A percentile compares a stretch with the other conserved stretches of the same genome.
Conservation (phyloP, 257 asterid genomes). For the Paulownia fortunei region DNA sequence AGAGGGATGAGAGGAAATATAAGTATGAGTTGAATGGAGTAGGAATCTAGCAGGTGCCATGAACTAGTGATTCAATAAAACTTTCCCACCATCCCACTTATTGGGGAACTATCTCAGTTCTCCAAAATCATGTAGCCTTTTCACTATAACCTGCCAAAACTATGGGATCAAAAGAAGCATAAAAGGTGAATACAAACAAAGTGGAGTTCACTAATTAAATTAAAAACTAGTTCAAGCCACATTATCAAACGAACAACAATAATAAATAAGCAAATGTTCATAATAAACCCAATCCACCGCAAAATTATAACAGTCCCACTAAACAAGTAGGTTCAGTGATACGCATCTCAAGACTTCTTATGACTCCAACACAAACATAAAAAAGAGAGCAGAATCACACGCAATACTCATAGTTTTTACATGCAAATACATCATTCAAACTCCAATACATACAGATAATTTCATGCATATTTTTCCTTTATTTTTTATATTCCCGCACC, state of each 20-base stretch:
- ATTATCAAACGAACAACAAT: neutral
- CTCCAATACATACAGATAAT: neutral
- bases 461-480: neutral
- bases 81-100: neutral
- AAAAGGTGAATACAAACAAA: neutral
- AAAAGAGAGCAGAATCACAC: neutral
- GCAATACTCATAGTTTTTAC: constrained; percentile 2
- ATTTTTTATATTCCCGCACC: neutral
- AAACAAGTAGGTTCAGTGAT: neutral
- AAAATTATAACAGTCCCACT: neutral
- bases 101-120: neutral
- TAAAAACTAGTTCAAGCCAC: neutral
- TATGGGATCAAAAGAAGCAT: neutral
- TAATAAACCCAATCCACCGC: neutral
- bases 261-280: constrained; percentile 1
- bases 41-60: neutral
- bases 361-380: neutral
- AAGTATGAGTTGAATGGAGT: neutral
- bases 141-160: neutral
- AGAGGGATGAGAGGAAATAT: neutral
- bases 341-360: neutral
- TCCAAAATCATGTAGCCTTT: neutral
- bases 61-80: neutral
- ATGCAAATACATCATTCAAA: neutral
- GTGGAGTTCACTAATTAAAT: neutral